Percentiles rank a stretch among this genome's conserved stretches.
phyloP scores from a whole-genome alignment of 345 rosid species.

The Salix purpurea region DNA sequence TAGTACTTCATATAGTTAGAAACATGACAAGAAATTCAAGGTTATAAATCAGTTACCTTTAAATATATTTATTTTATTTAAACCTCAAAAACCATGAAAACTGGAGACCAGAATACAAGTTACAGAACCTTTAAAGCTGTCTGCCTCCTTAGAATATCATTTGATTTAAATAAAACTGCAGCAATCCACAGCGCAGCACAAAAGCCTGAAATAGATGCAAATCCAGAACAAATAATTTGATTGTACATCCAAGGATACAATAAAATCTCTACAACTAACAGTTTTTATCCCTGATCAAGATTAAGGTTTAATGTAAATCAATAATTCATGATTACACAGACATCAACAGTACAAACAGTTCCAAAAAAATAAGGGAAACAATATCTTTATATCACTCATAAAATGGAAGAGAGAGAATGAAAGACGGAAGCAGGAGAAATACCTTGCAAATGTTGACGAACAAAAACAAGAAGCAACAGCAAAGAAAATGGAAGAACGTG shows the following conservation, averaged over 20 bases:
- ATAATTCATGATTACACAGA: no score
- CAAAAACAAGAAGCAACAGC: conserved; percentile 47
- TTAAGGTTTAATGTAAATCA: not conserved
- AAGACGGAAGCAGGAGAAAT: conserved; percentile 3
- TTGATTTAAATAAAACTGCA: conserved; percentile 53
- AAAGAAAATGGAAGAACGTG: conserved; percentile 54
- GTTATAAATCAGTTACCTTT: not conserved
- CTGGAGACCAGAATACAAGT: not conserved
- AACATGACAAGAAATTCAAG: not conserved
- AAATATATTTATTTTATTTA: no score
- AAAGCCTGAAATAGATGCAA: conserved; percentile 36
- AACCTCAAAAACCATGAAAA: not conserved
- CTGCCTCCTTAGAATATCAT: conserved; percentile 53
- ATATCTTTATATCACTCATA: not conserved
- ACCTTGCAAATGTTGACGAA: conserved; percentile 69
- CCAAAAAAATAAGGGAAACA: not conserved
- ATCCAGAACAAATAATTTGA: not conserved
- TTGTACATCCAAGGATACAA: not conserved
- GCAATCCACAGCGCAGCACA: conserved; percentile 47
- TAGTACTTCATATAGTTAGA: not conserved
- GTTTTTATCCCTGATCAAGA: not conserved
- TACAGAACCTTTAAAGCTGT: conserved; percentile 51
- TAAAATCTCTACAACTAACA: not conserved
- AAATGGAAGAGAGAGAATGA: not conserved
- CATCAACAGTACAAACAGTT: not conserved